Evolutionary conservation across 2,329 filamentous ascomycete genomes (phyloP).

Genomic region (Camillea tinctor): DNA sequence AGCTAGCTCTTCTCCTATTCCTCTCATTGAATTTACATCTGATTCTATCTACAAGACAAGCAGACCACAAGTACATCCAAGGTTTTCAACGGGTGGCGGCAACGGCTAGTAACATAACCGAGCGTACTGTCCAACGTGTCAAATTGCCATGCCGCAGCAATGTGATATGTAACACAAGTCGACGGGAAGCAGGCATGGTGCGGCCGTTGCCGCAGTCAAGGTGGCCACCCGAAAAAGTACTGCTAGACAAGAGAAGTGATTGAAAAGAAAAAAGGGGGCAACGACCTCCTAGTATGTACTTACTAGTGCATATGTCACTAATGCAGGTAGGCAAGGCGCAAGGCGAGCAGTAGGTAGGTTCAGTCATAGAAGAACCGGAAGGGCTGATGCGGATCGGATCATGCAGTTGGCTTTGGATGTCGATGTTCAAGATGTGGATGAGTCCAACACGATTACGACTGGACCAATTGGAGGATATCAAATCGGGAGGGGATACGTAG

Average conservation of each 20-base stretch:
- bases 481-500: neutral
- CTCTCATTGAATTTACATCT: slow-evolving; percentile 16
- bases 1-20: slow-evolving; percentile 16
- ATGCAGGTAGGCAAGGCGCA: neutral
- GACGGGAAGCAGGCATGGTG: slow-evolving; percentile 24
- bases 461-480: slow-evolving; percentile 8
- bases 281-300: slow-evolving; percentile 6
- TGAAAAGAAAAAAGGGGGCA: slow-evolving; percentile 8
- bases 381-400: neutral
- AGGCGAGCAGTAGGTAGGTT: neutral
- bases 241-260: slow-evolving; percentile 19
- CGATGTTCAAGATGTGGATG: slow-evolving; percentile 6
- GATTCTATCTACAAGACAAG: slow-evolving; percentile 1
- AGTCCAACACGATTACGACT: slow-evolving; percentile 16
- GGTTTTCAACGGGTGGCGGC: slow-evolving; percentile 16
- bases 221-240: slow-evolving; percentile 23
- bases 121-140: slow-evolving; percentile 9
- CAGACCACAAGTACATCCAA: neutral
- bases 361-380: neutral
- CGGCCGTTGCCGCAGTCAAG: slow-evolving; percentile 26
- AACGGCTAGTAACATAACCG: slow-evolving; percentile 22
- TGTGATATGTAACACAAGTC: slow-evolving; percentile 22
- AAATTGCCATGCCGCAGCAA: slow-evolving; percentile 20
- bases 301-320: slow-evolving; percentile 2
- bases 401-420: slow-evolving; percentile 15